Evolutionary conservation across 495 filamentous ascomycete species (phyloP).

Genomic region (Staphylotrichum tortipilum): DNA sequence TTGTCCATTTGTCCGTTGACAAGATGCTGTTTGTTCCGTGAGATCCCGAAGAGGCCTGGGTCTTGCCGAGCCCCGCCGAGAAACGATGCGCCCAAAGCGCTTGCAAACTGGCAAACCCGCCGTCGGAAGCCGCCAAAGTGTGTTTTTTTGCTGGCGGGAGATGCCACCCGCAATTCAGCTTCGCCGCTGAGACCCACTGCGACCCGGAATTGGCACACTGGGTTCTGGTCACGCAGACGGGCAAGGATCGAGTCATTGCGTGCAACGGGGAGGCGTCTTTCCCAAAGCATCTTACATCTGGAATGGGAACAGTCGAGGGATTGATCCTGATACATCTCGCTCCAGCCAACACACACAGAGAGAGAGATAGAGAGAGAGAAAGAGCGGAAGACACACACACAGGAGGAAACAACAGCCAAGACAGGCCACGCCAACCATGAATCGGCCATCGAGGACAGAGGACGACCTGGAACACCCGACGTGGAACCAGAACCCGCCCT

Average conservation of each 20-base stretch:
- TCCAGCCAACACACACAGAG: too few relatives aligned
- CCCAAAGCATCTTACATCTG: too few relatives aligned
- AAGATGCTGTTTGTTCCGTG: too few relatives aligned
- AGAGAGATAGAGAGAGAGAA: background rate
- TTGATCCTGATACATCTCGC: too few relatives aligned
- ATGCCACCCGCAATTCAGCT: background rate
- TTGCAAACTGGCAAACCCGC: background rate
- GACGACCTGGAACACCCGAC: constrained; percentile 45
- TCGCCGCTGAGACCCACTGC: background rate
- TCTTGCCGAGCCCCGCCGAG: background rate
- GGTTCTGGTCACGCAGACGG: constrained; percentile 1
- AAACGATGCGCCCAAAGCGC: background rate
- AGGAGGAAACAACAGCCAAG: background rate
- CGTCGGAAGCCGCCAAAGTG: too few relatives aligned
- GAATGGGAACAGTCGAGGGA: too few relatives aligned
- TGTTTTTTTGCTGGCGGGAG: background rate
- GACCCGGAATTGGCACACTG: background rate
- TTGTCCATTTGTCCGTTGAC: too few relatives aligned
- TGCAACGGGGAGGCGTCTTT: background rate
- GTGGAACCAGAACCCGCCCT: constrained; percentile 54
- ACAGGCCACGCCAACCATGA: constrained; percentile 48
- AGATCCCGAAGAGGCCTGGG: background rate
- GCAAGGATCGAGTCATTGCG: background rate
- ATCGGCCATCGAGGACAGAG: constrained; percentile 56
- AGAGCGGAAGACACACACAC: background rate